These are phyloP conservation scores for Parietaria judaica DNA, from an alignment of 306 rosid genomes.

Conservation along the genomic window DNA sequence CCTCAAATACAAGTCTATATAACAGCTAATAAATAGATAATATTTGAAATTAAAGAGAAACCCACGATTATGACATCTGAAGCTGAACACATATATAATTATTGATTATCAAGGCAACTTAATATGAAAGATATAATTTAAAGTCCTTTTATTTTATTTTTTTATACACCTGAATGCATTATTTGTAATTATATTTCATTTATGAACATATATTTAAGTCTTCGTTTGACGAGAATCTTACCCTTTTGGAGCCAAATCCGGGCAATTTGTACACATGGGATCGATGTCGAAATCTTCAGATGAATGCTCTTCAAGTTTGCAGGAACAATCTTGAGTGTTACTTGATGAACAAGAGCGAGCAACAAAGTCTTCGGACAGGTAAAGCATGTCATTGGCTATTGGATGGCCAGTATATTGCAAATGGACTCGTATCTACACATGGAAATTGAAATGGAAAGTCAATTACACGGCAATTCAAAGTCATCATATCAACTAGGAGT, in stretches of 20 bases:
- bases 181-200: too few relatives aligned
- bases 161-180: too few relatives aligned
- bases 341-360: slow-evolving; percentile 29
- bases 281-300: slow-evolving; percentile 49
- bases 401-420: slow-evolving; percentile 72
- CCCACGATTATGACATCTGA: neutral
- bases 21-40: too few relatives aligned
- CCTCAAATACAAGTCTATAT: too few relatives aligned
- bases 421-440: slow-evolving; percentile 70
- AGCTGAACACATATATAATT: neutral
- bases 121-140: too few relatives aligned
- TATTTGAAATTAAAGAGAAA: neutral
- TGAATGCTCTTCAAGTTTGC: slow-evolving; percentile 31
- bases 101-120: too few relatives aligned
- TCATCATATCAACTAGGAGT: too few relatives aligned
- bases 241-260: slow-evolving; percentile 81
- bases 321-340: slow-evolving; percentile 23
- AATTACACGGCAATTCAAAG: too few relatives aligned
- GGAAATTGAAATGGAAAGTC: too few relatives aligned
- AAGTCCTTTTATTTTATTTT: too few relatives aligned
- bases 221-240: slow-evolving; percentile 16
- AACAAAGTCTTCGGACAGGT: slow-evolving; percentile 44
- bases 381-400: slow-evolving; percentile 74
- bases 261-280: slow-evolving; percentile 90
- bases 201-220: too few relatives aligned